A percentile compares a stretch with the other conserved stretches of the same genome.
phyloP scores from a whole-genome alignment of 1,284 basidiomycete species.

The Puccinia brachypodii region DNA sequence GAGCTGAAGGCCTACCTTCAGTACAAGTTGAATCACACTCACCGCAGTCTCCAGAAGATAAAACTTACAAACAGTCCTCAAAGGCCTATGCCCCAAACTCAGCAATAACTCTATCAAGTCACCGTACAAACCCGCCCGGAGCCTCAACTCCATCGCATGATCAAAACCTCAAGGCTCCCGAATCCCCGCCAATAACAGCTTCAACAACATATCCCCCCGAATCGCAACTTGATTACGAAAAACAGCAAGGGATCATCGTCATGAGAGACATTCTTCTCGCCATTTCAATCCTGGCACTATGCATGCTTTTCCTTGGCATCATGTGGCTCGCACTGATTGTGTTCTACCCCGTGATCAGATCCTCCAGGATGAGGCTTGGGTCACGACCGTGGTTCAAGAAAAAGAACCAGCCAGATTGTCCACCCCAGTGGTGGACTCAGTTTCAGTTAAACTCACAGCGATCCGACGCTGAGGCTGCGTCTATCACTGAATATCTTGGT shows the following conservation, averaged over 20 bases:
- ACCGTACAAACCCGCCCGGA: neutral
- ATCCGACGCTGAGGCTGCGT: neutral
- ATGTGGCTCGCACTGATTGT: neutral
- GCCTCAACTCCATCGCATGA: neutral
- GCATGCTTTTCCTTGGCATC: neutral
- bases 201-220: too few relatives aligned
- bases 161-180: neutral
- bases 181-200: neutral
- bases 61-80: neutral
- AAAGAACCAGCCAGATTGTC: neutral
- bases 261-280: neutral
- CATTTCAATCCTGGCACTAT: neutral
- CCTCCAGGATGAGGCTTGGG: neutral
- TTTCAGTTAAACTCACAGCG: neutral
- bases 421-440: slow-evolving; percentile 15
- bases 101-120: neutral
- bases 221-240: neutral
- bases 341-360: neutral
- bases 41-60: neutral
- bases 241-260: neutral
- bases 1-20: neutral
- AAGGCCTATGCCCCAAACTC: neutral
- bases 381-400: neutral
- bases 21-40: neutral
- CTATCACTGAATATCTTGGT: neutral